phyloP scores from a whole-genome alignment of 495 filamentous ascomycete species.

The Bathelium albidoporum region DNA sequence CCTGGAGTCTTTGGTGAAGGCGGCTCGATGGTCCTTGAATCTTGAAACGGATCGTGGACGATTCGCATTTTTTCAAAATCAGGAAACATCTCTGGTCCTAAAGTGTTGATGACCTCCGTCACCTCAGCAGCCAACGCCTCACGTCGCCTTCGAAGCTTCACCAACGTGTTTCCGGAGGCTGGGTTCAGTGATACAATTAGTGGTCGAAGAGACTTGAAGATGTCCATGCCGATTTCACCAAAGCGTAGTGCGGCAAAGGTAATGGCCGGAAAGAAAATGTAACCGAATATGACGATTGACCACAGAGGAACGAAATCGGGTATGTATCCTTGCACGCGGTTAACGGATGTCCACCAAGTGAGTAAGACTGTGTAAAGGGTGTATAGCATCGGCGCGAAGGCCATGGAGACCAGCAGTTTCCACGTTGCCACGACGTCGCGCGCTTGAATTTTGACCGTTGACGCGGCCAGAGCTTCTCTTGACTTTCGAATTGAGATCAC shows the following conservation, averaged over 20 bases:
- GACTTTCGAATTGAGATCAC: slow-evolving; percentile 86
- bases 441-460: slow-evolving; percentile 87
- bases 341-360: slow-evolving; percentile 66
- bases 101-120: slow-evolving; percentile 82
- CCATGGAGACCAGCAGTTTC: slow-evolving; percentile 90
- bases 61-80: slow-evolving; percentile 85
- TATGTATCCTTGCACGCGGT: slow-evolving; percentile 68
- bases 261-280: slow-evolving; percentile 75
- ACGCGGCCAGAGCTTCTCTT: slow-evolving; percentile 78
- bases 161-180: slow-evolving; percentile 69
- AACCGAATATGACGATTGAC: slow-evolving; percentile 57
- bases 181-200: slow-evolving; percentile 84
- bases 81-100: slow-evolving; percentile 92
- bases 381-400: slow-evolving; percentile 78
- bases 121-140: slow-evolving; percentile 69
- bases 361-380: slow-evolving; percentile 64
- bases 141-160: slow-evolving; percentile 64
- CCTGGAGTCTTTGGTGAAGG: slow-evolving; percentile 9
- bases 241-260: slow-evolving; percentile 92
- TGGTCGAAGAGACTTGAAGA: slow-evolving; percentile 85
- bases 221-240: slow-evolving; percentile 96
- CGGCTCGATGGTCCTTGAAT: background rate
- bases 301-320: slow-evolving; percentile 74
- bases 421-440: slow-evolving; percentile 96
- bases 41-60: slow-evolving; percentile 44